Percentiles rank a stretch among this genome's conserved stretches.
These are phyloP conservation scores for Volvox africanus DNA, from an alignment of 139 green algal genomes.

Conservation along the genomic window DNA sequence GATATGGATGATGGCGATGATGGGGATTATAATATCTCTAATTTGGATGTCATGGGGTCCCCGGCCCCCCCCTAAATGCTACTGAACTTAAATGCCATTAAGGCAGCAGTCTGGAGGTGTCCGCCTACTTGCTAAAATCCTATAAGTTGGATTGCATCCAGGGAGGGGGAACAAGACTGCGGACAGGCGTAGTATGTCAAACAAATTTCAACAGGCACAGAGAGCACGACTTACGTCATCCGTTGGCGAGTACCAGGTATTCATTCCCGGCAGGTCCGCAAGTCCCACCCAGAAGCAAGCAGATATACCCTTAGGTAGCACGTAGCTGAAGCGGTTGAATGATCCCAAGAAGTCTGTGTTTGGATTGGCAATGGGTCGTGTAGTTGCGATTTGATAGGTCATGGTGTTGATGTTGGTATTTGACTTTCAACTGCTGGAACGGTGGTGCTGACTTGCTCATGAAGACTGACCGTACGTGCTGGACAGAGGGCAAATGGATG, in stretches of 20 bases:
- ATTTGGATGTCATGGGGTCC: no score
- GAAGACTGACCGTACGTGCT: no score
- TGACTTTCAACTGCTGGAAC: no score
- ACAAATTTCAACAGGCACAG: not conserved
- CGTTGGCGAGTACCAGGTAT: not conserved
- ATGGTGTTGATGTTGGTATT: no score
- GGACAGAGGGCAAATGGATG: no score
- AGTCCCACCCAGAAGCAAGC: conserved; percentile 26
- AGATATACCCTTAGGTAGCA: not conserved
- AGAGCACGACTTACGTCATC: not conserved
- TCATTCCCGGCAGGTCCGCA: conserved; percentile 8
- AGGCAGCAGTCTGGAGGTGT: not conserved
- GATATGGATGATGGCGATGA: no score
- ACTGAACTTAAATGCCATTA: not conserved
- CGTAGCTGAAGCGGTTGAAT: not conserved
- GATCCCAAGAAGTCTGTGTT: not conserved
- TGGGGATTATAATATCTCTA: no score
- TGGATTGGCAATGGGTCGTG: not conserved
- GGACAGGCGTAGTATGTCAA: not conserved
- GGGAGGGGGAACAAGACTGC: not conserved
- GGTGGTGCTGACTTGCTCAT: no score
- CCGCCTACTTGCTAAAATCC: not conserved
- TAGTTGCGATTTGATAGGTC: no score
- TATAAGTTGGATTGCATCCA: not conserved
- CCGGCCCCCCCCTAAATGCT: not conserved